These are phyloP conservation scores for Lasiodiplodia sp. DNA, from an alignment of 2,329 filamentous ascomycete genomes.

Conservation along the genomic window DNA sequence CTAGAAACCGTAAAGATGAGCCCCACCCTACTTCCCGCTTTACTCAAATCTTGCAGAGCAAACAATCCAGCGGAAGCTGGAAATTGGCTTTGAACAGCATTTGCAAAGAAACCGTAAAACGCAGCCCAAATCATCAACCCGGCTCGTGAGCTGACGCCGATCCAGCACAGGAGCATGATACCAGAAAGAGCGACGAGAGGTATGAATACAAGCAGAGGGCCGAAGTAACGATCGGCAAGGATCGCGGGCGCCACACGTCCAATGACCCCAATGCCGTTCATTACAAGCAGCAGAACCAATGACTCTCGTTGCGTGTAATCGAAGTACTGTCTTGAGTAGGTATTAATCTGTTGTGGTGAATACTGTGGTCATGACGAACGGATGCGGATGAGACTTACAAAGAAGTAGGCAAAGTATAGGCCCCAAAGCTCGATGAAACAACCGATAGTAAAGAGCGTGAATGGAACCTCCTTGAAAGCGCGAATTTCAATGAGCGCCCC, in stretches of 20 bases:
- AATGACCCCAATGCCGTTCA: constrained; percentile 13
- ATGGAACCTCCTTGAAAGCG: constrained; percentile 28
- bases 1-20: not conserved
- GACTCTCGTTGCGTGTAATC: constrained; percentile 51
- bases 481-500: constrained; percentile 40
- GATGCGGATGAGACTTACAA: constrained; percentile 11
- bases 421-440: constrained; percentile 29
- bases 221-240: constrained; percentile 37
- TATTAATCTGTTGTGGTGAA: constrained; percentile 4
- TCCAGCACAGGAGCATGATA: constrained; percentile 15
- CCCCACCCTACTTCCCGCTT: constrained; percentile 3
- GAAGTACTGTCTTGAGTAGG: constrained; percentile 44
- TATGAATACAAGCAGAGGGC: constrained; percentile 10
- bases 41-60: constrained; percentile 1
- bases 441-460: constrained; percentile 19
- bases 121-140: constrained; percentile 3
- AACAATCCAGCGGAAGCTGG: constrained; percentile 33
- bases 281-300: constrained; percentile 10
- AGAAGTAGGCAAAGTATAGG: constrained; percentile 30
- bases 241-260: constrained; percentile 46
- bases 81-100: constrained; percentile 43
- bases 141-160: not conserved
- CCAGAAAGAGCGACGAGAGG: not conserved
- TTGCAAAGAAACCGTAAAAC: constrained; percentile 17
- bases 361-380: not conserved